Evolutionary conservation across 805 yeast species (phyloP), one percentile per base, ranked within the genome.

Genomic region (Candida sithepensis): DNA sequence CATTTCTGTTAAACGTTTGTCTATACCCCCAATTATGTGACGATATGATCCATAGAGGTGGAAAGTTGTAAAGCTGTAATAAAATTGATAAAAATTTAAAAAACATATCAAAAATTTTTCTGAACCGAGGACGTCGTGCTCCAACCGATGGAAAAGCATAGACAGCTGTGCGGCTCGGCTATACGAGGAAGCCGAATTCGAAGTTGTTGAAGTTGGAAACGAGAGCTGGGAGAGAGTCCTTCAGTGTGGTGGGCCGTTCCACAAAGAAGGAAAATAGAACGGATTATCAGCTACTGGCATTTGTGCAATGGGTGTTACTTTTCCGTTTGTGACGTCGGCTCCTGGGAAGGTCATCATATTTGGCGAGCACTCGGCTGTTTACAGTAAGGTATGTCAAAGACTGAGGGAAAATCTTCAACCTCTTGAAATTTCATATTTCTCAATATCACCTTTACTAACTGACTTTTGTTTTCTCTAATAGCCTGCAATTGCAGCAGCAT

Each of bases 361-460:
- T 65, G 99, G 99, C 20, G 99, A 94, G 63, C 99, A 94, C 61
- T 87, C 97, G 7, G 98, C 95, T 2, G 99, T 94, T 0, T 88
- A 87, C 63, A 84, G 87, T 41, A 87, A 82, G 61, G 78, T 74
- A 58, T 38, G 74, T 65, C 10, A n/a, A 10, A 7, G 34, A 30
- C 16, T 30, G 34, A 7, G 34, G 34, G 34, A 30, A 30, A 10
- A 24, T 10, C 10, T 24, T 10, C 10, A 10, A 7, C 22, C 24
- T 21, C 34, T n/a, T 40, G 36, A 26, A 19, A 28, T 12, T 20
- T 16, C 12, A n/a, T n/a, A n/a, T n/a, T n/a, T n/a, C n/a, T n/a
- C 42, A 40, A 12, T 32, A 9, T n/a, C 36, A 7, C 14, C 14
- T 12, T 5, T 18, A n/a, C 19, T 18, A 16, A 16, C 38, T n/a